phyloP scores from a whole-genome alignment of 768 basidiomycete species.

The Pleurotus citrinopileatus region DNA sequence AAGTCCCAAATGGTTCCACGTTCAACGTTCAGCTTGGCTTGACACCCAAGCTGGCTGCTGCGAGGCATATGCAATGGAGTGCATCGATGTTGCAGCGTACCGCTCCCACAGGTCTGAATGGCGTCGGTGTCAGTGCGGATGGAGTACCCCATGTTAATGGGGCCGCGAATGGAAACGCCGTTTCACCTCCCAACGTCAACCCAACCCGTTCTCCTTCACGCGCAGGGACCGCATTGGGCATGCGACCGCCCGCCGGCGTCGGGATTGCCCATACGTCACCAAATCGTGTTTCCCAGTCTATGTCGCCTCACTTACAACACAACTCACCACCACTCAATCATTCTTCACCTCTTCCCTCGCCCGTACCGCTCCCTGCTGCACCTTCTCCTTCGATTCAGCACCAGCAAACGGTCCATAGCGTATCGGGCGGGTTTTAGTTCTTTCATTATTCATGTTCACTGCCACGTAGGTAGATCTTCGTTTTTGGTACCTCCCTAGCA shows the following conservation, averaged over 20 bases:
- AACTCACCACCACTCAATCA: conserved; percentile 46
- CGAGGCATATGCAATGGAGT: conserved; percentile 38
- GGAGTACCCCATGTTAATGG: not conserved
- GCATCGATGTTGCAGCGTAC: conserved; percentile 31
- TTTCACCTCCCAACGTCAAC: conserved; percentile 37
- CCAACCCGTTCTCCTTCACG: conserved; percentile 36
- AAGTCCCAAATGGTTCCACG: conserved; percentile 23
- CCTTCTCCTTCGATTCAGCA: conserved; percentile 55
- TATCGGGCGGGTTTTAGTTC: conserved; percentile 50
- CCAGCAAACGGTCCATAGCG: conserved; percentile 48
- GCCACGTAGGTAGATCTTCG: too few species aligned
- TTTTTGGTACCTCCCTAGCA: not conserved
- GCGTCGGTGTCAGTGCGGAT: conserved; percentile 15
- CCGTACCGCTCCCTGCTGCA: conserved; percentile 51
- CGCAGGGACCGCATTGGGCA: conserved; percentile 57
- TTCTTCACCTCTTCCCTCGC: conserved; percentile 45
- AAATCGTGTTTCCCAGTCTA: conserved; percentile 38
- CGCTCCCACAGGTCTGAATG: conserved; percentile 27
- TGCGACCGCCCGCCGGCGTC: conserved; percentile 37
- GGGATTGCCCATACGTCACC: conserved; percentile 27
- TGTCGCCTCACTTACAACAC: conserved; percentile 51
- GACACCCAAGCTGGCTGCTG: conserved; percentile 40
- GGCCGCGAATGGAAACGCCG: conserved; percentile 23
- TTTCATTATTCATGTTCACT: not conserved
- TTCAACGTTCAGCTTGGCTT: conserved; percentile 38